Evolutionary conservation across 2,329 filamentous ascomycete species (phyloP), one percentile per base, ranked within the genome.

Genomic region (Purpureocillium lavendulum): DNA sequence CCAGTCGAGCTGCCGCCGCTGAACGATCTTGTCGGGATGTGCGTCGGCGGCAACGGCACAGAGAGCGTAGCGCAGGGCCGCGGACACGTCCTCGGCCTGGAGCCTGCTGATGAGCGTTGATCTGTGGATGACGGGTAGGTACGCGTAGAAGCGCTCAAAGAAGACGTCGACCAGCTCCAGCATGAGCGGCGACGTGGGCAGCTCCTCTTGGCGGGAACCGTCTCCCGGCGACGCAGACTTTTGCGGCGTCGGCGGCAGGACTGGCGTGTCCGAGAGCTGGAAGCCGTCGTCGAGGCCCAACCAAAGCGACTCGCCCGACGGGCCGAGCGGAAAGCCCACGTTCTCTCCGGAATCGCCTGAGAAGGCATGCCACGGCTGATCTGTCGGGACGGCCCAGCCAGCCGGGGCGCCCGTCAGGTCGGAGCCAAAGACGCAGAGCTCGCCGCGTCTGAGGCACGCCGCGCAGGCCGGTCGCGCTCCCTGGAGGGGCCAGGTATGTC

Each of bases 51-150:
- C 34, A 3, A 52, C 43, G 7, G 49, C 42, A 8, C 49, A 42
- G 18, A 55, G 45, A 9, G 51, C 43, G 28, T 45, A 45, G 3
- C 49, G 36, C n/a, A 50, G 34, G 11, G 40, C 35, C 0, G 30
- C 16, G 3, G 48, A 30, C 3, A 43, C 16, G 1, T 36, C 28
- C 3, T 44, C 41, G 4, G 33, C 21, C 4, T 41, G 31, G 6
- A 49, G 30, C 7, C 16, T 33, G 2, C 31, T 33, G 9, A 36
- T 3, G 2, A 47, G 17, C 13, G 37, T 43, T 2, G 36, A 17
- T 16, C 38, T 51, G 30, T 51, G 49, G 11, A 54, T 21, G 2
- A 54, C 32, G 15, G 52, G 52, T 4, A 54, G 29, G 15, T 40
- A 50, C 4, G 33, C 26, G 21, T 54, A 49, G 30, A 47, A 44